phyloP scores from a whole-genome alignment of 1,284 basidiomycete species.

The Moniliophthora roreri region DNA sequence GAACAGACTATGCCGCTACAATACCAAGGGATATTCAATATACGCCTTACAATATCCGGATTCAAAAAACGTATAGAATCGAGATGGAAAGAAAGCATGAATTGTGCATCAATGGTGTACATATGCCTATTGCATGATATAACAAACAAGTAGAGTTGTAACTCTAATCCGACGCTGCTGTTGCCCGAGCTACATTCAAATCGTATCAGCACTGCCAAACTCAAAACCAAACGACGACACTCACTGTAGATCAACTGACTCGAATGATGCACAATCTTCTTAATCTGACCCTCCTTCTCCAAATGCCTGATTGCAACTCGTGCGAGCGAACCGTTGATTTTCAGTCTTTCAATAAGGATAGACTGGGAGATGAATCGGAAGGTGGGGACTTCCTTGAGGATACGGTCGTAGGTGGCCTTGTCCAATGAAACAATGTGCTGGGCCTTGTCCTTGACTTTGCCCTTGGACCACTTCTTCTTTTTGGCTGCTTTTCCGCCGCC shows the following conservation, averaged over 20 bases:
- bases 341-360: conserved; percentile 96
- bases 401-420: conserved; percentile 90
- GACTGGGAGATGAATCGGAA: conserved; percentile 99
- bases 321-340: conserved; percentile 95
- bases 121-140: conserved; percentile 39
- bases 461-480: conserved; percentile 99
- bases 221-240: conserved; percentile 32
- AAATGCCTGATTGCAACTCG: conserved; percentile 92
- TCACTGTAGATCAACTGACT: conserved; percentile 92
- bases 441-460: conserved; percentile 99
- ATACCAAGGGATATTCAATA: too few species aligned
- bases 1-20: too few species aligned
- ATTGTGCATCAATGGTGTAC: conserved; percentile 33
- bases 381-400: conserved; percentile 98
- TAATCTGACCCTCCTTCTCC: conserved; percentile 95
- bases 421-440: conserved; percentile 93
- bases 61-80: too few species aligned
- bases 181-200: conserved; percentile 54
- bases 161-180: conserved; percentile 60
- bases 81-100: too few species aligned
- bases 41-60: too few species aligned
- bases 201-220: conserved; percentile 8
- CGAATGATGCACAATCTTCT: conserved; percentile 95
- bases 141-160: conserved; percentile 19
- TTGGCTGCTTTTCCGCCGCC: conserved; percentile 83